Evolutionary conservation across 2,329 filamentous ascomycete species (phyloP).

Genomic region (Zopfia rhizophila): DNA sequence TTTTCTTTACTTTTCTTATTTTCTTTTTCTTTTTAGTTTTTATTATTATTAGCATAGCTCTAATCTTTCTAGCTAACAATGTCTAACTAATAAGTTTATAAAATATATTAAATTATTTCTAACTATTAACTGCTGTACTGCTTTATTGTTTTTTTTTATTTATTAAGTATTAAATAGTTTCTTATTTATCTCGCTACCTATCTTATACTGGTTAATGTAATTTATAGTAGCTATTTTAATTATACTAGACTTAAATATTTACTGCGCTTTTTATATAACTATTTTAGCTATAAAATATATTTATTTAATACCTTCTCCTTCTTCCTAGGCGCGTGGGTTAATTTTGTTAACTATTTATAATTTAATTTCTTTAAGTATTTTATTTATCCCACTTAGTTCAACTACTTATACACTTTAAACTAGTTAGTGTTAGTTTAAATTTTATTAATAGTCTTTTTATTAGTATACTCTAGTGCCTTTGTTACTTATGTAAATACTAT

Average conservation of each 20-base stretch:
- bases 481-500: conserved; percentile 4
- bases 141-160: conserved; percentile 11
- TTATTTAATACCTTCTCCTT: conserved; percentile 6
- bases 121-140: conserved; percentile 16
- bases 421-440: conserved; percentile 6
- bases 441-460: not conserved
- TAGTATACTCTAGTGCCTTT: not conserved
- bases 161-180: conserved; percentile 10
- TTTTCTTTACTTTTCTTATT: too few species aligned
- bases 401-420: conserved; percentile 7
- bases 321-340: conserved; percentile 5
- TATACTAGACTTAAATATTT: conserved; percentile 4
- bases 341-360: conserved; percentile 7
- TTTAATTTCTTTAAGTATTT: conserved; percentile 17
- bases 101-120: conserved; percentile 17
- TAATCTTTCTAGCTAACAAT: not conserved
- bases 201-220: conserved; percentile 13
- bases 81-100: conserved; percentile 10
- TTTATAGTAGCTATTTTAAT: conserved; percentile 11
- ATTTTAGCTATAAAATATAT: conserved; percentile 9
- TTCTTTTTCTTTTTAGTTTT: too few species aligned
- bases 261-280: conserved; percentile 16
- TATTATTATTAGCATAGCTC: too few species aligned
- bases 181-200: conserved; percentile 3
- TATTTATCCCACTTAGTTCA: conserved; percentile 4